phyloP scores from a whole-genome alignment of 257 asterid species.

The Osmanthus fragrans region DNA sequence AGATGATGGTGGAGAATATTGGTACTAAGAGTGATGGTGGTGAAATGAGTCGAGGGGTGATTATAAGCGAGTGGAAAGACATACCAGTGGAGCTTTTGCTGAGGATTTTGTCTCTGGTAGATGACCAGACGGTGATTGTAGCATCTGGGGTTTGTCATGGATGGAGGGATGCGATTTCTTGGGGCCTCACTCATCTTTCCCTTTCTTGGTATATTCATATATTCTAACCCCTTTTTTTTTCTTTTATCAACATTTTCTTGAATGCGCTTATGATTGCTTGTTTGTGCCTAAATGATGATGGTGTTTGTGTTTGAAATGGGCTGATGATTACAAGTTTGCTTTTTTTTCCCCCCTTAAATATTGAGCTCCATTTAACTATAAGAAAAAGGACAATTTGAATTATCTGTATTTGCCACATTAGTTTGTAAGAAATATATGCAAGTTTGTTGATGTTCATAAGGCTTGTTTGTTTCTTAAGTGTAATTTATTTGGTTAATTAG shows the following conservation, averaged over 20 bases:
- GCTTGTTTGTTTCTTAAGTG: background rate
- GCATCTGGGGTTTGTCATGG: constrained; percentile 97
- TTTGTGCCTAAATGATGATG: background rate
- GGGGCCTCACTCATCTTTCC: constrained; percentile 80
- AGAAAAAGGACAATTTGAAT: background rate
- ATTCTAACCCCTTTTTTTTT: background rate
- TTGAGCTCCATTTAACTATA: background rate
- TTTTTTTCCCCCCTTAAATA: no score
- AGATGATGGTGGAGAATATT: constrained; percentile 47
- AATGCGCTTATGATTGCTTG: no score
- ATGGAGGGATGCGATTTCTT: constrained; percentile 92
- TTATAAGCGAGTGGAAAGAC: constrained; percentile 88
- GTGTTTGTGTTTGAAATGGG: background rate
- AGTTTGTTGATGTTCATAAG: background rate
- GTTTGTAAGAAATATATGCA: background rate
- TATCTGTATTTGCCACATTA: background rate
- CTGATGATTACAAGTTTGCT: background rate
- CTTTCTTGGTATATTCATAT: constrained; percentile 67
- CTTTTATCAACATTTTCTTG: background rate
- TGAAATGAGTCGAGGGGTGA: constrained; percentile 51
- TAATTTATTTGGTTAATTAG: background rate
- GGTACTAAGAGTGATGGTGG: constrained; percentile 29
- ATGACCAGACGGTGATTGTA: constrained; percentile 81
- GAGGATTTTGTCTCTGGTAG: constrained; percentile 76
- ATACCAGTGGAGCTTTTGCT: constrained; percentile 82